Base-by-base conservation (phyloP, 352 stramenopile species). In the Pythium volutum region DNA sequence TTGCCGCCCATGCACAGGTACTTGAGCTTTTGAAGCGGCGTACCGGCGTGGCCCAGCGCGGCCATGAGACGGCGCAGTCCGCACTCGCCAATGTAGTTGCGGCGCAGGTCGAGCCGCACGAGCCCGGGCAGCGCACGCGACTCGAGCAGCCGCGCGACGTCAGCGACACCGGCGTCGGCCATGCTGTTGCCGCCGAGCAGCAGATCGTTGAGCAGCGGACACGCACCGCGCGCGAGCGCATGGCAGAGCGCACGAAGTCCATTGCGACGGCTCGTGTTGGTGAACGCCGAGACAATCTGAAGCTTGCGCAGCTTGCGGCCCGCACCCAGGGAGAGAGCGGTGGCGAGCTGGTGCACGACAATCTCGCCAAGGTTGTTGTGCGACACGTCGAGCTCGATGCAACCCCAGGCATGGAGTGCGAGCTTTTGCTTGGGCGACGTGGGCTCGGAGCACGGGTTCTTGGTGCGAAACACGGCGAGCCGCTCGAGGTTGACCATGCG, bases 1-100 rank as follows among this genome's bases (percentile, higher is more conserved):
- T 92, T 92, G 66, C 83, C 83, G 23, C 83, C 83, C 77, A 92
- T 87, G 72, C 83, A 92, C 59, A 92, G 67, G 66, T 87, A 89
- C 79, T 89, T 87, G 58, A 92, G 83, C 41, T 84, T 72, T 25
- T 70, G 65, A 50, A 70, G 84, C 23, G 70, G 70, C 1, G 80
- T 79, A 7, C 53, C 69, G 8, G 70, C 36, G 36, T 43, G 36
- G 18, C 36, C 66, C 1, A 92, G 62, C 34, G 83, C 75, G 12
- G 72, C 70, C 80, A 89, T 90, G 52, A 92, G 82, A 22, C 79
- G 73, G 62, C 86, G 87, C 14, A 92, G 61, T 3, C 83, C 83
- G 15, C 77, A 83, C 67, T 93, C 84, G 39, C 81, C 81, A 61
- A 93, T 84, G 68, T 88, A 93, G 66, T 93, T 93, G 65, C 84